Evolutionary conservation across 768 basidiomycete genomes (phyloP).

Genomic region (Lentinula sp.): DNA sequence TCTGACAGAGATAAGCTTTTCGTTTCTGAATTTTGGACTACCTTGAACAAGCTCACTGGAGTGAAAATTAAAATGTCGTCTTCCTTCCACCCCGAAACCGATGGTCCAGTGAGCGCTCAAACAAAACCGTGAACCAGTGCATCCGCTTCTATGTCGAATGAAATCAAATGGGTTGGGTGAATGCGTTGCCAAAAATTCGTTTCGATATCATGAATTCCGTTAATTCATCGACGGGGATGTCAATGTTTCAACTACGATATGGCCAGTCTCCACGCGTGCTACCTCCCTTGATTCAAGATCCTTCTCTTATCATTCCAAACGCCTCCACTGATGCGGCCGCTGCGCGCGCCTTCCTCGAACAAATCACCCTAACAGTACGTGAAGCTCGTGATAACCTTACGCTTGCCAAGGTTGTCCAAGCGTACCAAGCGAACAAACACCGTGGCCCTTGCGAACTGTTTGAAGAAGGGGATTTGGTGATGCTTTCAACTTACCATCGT

Average conservation of each 20-base stretch:
- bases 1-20: slow-evolving; percentile 25
- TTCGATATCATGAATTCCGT: slow-evolving; percentile 21
- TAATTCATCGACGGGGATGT: slow-evolving; percentile 22
- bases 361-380: not conserved
- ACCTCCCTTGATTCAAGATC: not conserved
- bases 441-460: slow-evolving; percentile 16
- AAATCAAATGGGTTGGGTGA: slow-evolving; percentile 17
- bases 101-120: slow-evolving; percentile 24
- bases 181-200: not conserved
- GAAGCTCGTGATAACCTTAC: slow-evolving; percentile 28
- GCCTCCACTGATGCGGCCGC: not conserved
- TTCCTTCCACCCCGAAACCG: slow-evolving; percentile 28
- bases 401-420: slow-evolving; percentile 21
- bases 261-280: slow-evolving; percentile 15
- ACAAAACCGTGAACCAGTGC: slow-evolving; percentile 20
- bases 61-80: slow-evolving; percentile 24
- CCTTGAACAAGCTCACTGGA: slow-evolving; percentile 14
- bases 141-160: slow-evolving; percentile 17
- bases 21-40: slow-evolving; percentile 22
- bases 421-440: slow-evolving; percentile 22
- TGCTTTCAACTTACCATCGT: slow-evolving; percentile 27
- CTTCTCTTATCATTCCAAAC: too few relatives aligned
- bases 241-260: slow-evolving; percentile 17
- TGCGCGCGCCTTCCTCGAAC: not conserved
- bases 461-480: slow-evolving; percentile 26